Evolutionary conservation across 148 eudicot species (phyloP).

Genomic region (Fallopia convolvulus): DNA sequence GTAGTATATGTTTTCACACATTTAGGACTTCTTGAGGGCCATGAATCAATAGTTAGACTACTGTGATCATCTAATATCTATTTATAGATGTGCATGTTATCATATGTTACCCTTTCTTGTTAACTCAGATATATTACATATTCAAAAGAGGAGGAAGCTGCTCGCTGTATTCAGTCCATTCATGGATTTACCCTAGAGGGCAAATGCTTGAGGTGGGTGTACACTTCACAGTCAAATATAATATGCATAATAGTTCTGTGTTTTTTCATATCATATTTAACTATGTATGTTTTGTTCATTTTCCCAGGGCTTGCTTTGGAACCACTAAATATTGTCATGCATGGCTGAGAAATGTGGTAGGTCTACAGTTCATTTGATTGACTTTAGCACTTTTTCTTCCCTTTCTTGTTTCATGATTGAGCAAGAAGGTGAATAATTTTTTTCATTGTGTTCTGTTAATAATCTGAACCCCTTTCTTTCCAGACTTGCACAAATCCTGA

Average conservation of each 20-base stretch:
- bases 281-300: not conserved
- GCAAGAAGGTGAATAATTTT: not conserved
- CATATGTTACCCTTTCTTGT: not conserved
- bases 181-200: slow-evolving; percentile 86
- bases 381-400: not conserved
- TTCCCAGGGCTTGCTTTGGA: slow-evolving; percentile 90
- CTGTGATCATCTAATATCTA: not conserved
- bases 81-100: not conserved
- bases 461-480: slow-evolving; percentile 15
- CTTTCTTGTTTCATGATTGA: not conserved
- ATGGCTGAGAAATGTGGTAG: slow-evolving; percentile 92
- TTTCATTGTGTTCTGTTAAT: not conserved
- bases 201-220: slow-evolving; percentile 55
- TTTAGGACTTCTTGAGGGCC: not conserved
- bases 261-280: not conserved
- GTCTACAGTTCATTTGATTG: slow-evolving; percentile 8
- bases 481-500: slow-evolving; percentile 96
- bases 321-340: slow-evolving; percentile 98
- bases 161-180: slow-evolving; percentile 89
- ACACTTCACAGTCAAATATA: not conserved
- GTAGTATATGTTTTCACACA: not conserved
- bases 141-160: slow-evolving; percentile 91
- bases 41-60: not conserved
- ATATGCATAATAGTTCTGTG: not conserved
- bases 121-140: slow-evolving; percentile 81